Evolutionary conservation across 2,329 filamentous ascomycete species (phyloP), one percentile per base, ranked within the genome.

Genomic region (Diaporthe citrichinensis): DNA sequence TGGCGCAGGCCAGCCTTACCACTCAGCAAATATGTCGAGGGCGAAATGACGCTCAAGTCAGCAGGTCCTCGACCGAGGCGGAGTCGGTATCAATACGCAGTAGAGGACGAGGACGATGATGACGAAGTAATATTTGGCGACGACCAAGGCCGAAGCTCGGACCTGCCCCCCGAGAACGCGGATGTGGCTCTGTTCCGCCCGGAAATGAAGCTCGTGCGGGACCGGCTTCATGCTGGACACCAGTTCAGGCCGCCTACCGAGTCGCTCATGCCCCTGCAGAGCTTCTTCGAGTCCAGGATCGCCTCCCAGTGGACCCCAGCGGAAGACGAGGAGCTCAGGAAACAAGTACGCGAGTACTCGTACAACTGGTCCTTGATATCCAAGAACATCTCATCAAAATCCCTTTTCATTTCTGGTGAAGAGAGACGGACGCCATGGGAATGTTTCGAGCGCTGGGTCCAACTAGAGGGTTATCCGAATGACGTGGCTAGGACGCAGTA

Each of bases 281-380:
- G 90, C 71, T 99, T 98, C 85, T 98, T 98, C 81, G 96, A 99
- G 83, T 93, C 91, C 77, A 90, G 97, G 53, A 92, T 90, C 72
- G 93, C 95, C 2, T 98, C 97, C 4, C 95, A 98, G 81, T 99
- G 97, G 97, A 95, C 95, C 0, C 90, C 92, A 81, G 88, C 93
- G 3, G 97, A 99, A 82, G 97, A 99, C 79, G 96, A 98, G 79
- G 95, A 98, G 83, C 88, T 99, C 9, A 93, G 94, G 72, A 90
- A 89, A 61, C 88, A 98, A 55, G 97, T 98, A 25, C 94, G 95
- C 79, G 95, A 98, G 78, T 98, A 97, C 81, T 95, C 95, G 0
- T 98, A 98, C 86, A 99, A 99, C 80, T 99, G 97, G 97, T 97
- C 95, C 4, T 88, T 99, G 7, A 98, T 98, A 72, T 94, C 96